Base-by-base conservation (phyloP, 768 basidiomycete genomes). In the Inosperma sp. region DNA sequence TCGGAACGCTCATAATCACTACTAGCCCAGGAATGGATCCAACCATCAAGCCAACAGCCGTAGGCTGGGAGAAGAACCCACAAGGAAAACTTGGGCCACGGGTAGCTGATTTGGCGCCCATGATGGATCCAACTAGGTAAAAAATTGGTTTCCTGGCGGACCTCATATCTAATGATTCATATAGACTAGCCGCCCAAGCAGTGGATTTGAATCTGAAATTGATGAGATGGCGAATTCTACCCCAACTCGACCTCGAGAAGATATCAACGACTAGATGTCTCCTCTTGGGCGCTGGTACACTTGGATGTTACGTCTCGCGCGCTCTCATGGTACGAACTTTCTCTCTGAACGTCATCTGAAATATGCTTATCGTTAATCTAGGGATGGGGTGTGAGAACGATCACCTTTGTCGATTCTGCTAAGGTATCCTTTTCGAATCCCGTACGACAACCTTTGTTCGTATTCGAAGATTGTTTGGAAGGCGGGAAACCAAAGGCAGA, bases 121-220 rank as follows among this genome's bases (percentile, higher is more conserved):
- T 93, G 84, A 96, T 98, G 93, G 94, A 97, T 66, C 96, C 95
- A 0, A 72, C 76, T 4, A 76, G 83, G 91, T 88, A 59, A 19
- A 48, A 51, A 3, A 3, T 7, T 9, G 19, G 7, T 7, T 5
- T 3, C 7, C n/a, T 12, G 17, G 14, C 3, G 2, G 22, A 5
- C 8, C 14, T 14, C 7, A 40, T 35, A 14, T 35, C 19, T 49
- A 17, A 46, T 23, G n/a, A 29, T 22, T 35, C 27, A 27, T 39
- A 17, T 56, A 93, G 93, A 58, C 79, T 98, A 4, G 94, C 95
- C 1, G 84, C 90, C 56, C 95, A 99, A 67, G 96, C 96, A 0
- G 93, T 98, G n/a, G 93, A 97, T 68, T 74, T 99, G 33, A 99
- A 98, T 63, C 74, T 98, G 41, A 97, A 97, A 64, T 78, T 99